Conservation (phyloP, 306 rosid genomes). For the Betula pendula region DNA sequence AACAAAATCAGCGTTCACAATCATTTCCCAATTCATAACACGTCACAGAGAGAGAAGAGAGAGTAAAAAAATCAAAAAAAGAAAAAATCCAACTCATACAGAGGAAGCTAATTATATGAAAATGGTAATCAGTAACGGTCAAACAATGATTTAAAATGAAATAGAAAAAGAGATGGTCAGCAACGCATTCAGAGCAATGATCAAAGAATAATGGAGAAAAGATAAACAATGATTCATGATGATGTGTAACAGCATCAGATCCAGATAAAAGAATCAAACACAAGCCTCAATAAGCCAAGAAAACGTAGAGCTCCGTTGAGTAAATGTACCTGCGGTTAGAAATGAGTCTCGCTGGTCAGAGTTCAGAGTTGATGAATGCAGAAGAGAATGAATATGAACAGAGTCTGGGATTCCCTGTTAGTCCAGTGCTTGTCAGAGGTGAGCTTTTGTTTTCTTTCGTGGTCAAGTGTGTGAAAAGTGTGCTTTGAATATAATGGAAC, state of each 20-base stretch:
- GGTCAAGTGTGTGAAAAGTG: conserved; percentile 6
- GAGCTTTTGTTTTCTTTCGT: background rate
- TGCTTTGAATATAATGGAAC: conserved; percentile 11
- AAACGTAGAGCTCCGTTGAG: background rate
- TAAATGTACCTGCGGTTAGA: conserved; percentile 1
- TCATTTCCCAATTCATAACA: conserved; percentile 7
- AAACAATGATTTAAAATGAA: conserved; percentile 3
- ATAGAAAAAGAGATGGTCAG: background rate
- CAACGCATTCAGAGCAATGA: conserved; percentile 10
- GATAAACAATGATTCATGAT: background rate
- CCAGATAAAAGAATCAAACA: conserved; percentile 20
- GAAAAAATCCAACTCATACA: conserved; percentile 20
- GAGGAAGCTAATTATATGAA: conserved; percentile 17
- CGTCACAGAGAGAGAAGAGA: conserved; percentile 29
- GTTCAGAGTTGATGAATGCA: background rate
- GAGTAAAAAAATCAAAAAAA: conserved; percentile 33
- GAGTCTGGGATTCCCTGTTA: background rate
- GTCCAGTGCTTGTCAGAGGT: background rate
- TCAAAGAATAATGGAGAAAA: no score
- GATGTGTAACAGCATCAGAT: conserved; percentile 1
- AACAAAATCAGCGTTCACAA: conserved; percentile 12
- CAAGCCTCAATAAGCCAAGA: background rate
- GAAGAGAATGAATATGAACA: background rate
- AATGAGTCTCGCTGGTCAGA: background rate
- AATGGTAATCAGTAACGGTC: conserved; percentile 16